These are phyloP conservation scores for Psilocybe sp. DNA, from an alignment of 768 basidiomycete species.

Conservation along the genomic window DNA sequence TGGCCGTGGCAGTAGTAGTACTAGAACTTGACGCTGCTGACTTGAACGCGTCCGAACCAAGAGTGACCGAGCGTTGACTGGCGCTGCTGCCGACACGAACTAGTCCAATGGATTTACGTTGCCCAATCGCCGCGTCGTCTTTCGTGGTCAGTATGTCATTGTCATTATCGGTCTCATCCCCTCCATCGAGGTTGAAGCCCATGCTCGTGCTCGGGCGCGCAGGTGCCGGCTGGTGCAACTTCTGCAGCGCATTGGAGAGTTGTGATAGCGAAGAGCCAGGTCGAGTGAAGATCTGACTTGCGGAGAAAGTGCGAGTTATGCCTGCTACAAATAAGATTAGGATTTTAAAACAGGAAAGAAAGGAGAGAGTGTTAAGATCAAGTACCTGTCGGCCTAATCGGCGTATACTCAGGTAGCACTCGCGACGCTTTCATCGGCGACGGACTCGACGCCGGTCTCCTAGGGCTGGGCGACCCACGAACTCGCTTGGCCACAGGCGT, in stretches of 20 bases:
- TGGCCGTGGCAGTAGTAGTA: constrained; percentile 6
- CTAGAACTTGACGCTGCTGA: neutral
- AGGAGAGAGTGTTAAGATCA: neutral
- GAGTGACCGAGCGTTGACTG: constrained; percentile 19
- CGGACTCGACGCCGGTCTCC: constrained; percentile 17
- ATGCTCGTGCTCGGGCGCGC: constrained; percentile 66
- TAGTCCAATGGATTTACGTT: constrained; percentile 12
- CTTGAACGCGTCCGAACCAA: constrained; percentile 16
- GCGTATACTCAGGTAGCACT: constrained; percentile 25
- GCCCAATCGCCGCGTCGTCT: constrained; percentile 21
- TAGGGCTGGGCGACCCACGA: constrained; percentile 1
- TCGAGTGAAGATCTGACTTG: constrained; percentile 18
- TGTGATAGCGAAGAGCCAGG: constrained; percentile 54
- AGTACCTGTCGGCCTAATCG: constrained; percentile 27
- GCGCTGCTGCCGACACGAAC: constrained; percentile 8
- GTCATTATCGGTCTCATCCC: constrained; percentile 20
- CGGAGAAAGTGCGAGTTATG: constrained; percentile 22
- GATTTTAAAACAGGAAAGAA: neutral
- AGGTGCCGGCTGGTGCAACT: constrained; percentile 64
- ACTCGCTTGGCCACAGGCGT: neutral
- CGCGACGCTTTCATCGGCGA: constrained; percentile 30
- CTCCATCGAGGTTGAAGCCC: constrained; percentile 51
- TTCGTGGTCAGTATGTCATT: constrained; percentile 9
- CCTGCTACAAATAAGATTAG: constrained; percentile 10
- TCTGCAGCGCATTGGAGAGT: constrained; percentile 66